These are phyloP conservation scores for Apiospora arundinis DNA, from an alignment of 2,329 filamentous ascomycete species.

Conservation along the genomic window DNA sequence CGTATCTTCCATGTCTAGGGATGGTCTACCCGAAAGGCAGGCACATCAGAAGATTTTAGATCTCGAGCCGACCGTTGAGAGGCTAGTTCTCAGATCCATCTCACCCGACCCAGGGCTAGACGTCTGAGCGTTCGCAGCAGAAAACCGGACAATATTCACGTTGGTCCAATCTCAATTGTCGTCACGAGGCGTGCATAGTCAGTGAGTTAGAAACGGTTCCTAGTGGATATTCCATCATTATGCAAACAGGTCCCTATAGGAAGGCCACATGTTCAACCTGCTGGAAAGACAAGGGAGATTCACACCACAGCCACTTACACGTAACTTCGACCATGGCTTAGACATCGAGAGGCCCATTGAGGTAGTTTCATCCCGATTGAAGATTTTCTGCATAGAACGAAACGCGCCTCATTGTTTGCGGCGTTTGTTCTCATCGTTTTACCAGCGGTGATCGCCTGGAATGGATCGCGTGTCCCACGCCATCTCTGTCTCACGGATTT, in stretches of 20 bases:
- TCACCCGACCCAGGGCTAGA: neutral
- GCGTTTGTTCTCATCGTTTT: neutral
- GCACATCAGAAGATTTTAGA: neutral
- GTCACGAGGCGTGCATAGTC: neutral
- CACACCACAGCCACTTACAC: slow-evolving; percentile 3
- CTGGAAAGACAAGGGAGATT: neutral
- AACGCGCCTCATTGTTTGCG: slow-evolving; percentile 16
- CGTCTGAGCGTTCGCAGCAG: neutral
- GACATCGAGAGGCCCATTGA: slow-evolving; percentile 8
- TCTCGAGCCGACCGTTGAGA: neutral
- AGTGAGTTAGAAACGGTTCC: neutral
- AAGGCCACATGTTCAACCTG: neutral
- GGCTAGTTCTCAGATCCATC: neutral
- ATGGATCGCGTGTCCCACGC: neutral
- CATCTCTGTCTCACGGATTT: neutral
- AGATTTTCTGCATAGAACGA: slow-evolving; percentile 12
- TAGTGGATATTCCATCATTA: neutral
- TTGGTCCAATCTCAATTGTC: neutral
- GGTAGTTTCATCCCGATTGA: slow-evolving; percentile 1
- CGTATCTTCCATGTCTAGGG: neutral
- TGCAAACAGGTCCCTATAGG: neutral
- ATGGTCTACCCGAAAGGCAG: neutral
- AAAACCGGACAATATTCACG: neutral
- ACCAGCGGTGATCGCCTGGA: neutral
- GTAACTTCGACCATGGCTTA: slow-evolving; percentile 15